Conservation (phyloP, 2,329 filamentous ascomycete genomes). For the Domatiomyces catenatus region DNA sequence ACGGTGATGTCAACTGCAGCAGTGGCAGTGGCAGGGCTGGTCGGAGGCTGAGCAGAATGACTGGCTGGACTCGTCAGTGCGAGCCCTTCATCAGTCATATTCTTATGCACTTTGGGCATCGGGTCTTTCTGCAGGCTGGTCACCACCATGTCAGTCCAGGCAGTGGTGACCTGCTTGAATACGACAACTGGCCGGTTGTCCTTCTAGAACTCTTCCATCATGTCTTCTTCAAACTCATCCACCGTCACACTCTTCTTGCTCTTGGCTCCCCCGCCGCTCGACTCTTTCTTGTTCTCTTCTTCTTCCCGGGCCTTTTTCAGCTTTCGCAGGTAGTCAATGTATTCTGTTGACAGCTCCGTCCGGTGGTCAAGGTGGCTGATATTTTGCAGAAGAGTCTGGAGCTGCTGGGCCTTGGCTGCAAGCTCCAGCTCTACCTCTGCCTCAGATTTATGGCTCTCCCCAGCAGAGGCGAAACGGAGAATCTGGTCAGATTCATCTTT, state of each 20-base stretch:
- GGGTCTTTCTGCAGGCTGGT: neutral
- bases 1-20: neutral
- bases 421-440: slow-evolving; percentile 27
- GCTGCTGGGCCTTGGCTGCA: slow-evolving; percentile 33
- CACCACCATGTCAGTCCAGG: neutral
- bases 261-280: slow-evolving; percentile 1
- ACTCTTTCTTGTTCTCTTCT: slow-evolving; percentile 7
- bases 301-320: slow-evolving; percentile 25
- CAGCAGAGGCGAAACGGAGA: slow-evolving; percentile 37
- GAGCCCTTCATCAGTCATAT: neutral
- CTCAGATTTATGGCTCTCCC: slow-evolving; percentile 24
- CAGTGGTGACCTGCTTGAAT: neutral
- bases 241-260: slow-evolving; percentile 1
- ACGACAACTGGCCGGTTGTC: neutral
- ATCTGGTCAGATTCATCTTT: slow-evolving; percentile 27
- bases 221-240: slow-evolving; percentile 16
- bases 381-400: slow-evolving; percentile 35
- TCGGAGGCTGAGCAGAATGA: neutral
- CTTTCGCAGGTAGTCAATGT: slow-evolving; percentile 38
- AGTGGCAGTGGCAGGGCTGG: neutral
- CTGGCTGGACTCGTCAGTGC: neutral
- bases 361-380: slow-evolving; percentile 40
- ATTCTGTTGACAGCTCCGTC: slow-evolving; percentile 43
- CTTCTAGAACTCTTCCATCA: slow-evolving; percentile 17
- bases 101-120: neutral